Evolutionary conservation across 202 grass and related monocot species (phyloP).

Genomic region (Elaeis oleifera): DNA sequence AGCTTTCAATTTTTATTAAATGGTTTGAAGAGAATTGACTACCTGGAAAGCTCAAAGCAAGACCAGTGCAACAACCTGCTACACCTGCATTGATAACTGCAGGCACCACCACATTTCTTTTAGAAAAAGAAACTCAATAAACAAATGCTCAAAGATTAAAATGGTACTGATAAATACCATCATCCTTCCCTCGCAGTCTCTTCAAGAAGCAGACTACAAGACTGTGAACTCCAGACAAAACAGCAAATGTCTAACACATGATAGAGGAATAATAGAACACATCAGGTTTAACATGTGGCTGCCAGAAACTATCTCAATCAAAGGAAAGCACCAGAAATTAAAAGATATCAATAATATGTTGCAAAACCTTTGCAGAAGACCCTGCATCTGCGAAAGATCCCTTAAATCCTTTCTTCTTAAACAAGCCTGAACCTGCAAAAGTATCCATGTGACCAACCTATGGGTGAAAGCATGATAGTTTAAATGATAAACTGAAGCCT

Average conservation of each 20-base stretch:
- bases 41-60: constrained; percentile 96
- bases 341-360: no score
- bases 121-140: background rate
- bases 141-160: background rate
- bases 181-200: constrained; percentile 83
- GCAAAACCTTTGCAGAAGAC: constrained; percentile 69
- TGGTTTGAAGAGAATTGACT: constrained; percentile 1
- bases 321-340: no score
- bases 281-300: no score
- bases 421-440: constrained; percentile 68
- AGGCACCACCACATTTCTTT: constrained; percentile 23
- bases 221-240: constrained; percentile 87
- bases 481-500: no score
- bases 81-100: constrained; percentile 82
- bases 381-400: constrained; percentile 76
- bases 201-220: constrained; percentile 77
- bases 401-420: constrained; percentile 81
- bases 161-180: constrained; percentile 40
- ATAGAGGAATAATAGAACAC: background rate
- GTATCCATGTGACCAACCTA: no score
- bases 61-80: constrained; percentile 84
- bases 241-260: constrained; percentile 66
- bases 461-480: no score
- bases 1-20: no score
- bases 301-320: no score